Conservation (phyloP, 805 yeast genomes). For the Barnettozyma californica region DNA sequence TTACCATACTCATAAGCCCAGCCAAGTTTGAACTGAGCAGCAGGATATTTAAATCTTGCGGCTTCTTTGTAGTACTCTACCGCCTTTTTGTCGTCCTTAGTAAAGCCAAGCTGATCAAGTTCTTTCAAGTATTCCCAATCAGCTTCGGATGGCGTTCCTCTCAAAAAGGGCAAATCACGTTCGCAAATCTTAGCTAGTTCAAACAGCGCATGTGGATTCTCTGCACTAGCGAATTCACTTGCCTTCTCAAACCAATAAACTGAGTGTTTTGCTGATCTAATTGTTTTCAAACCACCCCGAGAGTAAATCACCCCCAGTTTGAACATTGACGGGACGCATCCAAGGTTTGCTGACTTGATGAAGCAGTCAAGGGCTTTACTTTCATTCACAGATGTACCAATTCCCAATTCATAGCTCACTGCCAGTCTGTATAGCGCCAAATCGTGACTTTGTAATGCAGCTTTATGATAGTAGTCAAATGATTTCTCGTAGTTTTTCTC, state of each 20-base stretch:
- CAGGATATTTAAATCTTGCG: slow-evolving; percentile 54
- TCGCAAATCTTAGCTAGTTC: slow-evolving; percentile 56
- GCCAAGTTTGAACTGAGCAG: slow-evolving; percentile 68
- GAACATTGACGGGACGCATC: slow-evolving; percentile 65
- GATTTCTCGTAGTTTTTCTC: slow-evolving; percentile 57
- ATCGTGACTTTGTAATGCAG: slow-evolving; percentile 53
- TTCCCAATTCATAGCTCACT: slow-evolving; percentile 64
- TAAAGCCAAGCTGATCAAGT: slow-evolving; percentile 27
- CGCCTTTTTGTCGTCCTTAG: slow-evolving; percentile 36
- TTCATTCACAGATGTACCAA: slow-evolving; percentile 42
- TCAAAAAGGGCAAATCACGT: slow-evolving; percentile 31
- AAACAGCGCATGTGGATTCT: slow-evolving; percentile 51
- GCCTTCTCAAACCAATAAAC: slow-evolving; percentile 50
- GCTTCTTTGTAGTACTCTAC: slow-evolving; percentile 51
- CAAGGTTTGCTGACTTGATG: slow-evolving; percentile 54
- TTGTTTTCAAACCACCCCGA: slow-evolving; percentile 39
- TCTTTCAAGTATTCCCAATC: slow-evolving; percentile 32
- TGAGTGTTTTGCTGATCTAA: slow-evolving; percentile 37
- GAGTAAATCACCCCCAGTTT: slow-evolving; percentile 63
- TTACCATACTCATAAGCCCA: slow-evolving; percentile 70
- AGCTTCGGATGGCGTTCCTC: slow-evolving; percentile 8
- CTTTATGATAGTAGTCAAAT: slow-evolving; percentile 51
- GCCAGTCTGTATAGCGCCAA: slow-evolving; percentile 66
- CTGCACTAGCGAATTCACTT: slow-evolving; percentile 34
- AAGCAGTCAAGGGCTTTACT: slow-evolving; percentile 50